Evolutionary conservation across 306 rosid species (phyloP), one percentile per base, ranked within the genome.

Genomic region (Cicer pinnatifidum): DNA sequence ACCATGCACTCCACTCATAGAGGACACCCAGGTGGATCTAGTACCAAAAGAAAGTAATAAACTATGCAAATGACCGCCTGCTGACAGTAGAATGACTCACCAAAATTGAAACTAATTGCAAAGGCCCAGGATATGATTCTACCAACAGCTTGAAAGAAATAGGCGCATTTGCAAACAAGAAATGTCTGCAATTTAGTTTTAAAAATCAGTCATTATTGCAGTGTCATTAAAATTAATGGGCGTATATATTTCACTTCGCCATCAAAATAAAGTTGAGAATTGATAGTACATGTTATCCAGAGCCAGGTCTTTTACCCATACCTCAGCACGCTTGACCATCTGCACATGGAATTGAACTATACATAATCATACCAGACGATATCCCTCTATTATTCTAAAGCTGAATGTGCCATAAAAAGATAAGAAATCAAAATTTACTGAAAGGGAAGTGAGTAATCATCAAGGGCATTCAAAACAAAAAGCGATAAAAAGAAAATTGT

Each of bases 261-360:
- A 53, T 68, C 28, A 38, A 77, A 62, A 78, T 50, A 45, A 63
- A 79, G 82, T 74, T 53, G 59, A 62, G 82, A 68, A 54, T 39
- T 81, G 65, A 58, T 38, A 85, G 84, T 87, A 91, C 96, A 89
- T 77, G 79, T 93, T 93, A 82, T 81, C 72, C 43, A 93, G 89
- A 78, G 82, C 84, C 76, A 93, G 81, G 83, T 93, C 98, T 65
- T 88, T 87, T 63, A 76, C 92, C 98, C 98, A 93, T 81, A 69
- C 2, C 63, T 87, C 89, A 6, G 97, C 94, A 17, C 94, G 96
- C 76, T 85, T 86, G 78, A 87, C 97, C 66, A 93, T 84, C 97
- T 93, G 93, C 86, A 83, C 50, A 67, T 39, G 64, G 47, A 82
- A 72, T 23, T 35, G 47, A 82, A 78, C 72, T 0, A 19, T 33